Base-by-base conservation (phyloP, 2,329 filamentous ascomycete genomes). In the Talaromyces sp. region DNA sequence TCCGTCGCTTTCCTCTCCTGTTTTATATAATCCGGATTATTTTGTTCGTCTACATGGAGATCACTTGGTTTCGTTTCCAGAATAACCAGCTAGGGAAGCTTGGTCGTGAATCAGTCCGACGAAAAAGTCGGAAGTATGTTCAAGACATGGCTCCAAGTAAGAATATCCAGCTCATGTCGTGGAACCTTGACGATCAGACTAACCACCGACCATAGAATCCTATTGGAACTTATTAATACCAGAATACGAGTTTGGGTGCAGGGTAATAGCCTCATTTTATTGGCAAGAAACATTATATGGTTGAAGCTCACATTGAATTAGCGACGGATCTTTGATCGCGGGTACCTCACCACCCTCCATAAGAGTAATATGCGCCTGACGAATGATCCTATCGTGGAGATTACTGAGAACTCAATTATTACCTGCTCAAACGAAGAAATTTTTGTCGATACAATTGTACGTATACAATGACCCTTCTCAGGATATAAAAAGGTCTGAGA, bases 161-260 rank as follows among this genome's bases (percentile, higher is more conserved):
- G 33, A 16, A 39, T 16, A 41, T 24, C 33, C 13, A 41, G 16
- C n/a, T 58, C 16, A 35, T 22, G 31, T 37, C 27, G 13, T 33
- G 50, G 16, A 10, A 59, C 27, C 50, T 31, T 14, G 10, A 43
- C 16, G 14, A 9, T 8, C 14, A n/a, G 14, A 16, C 33, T 57
- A 14, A 57, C 19, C 16, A 4, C 33, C 19, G 11, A 39, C 14
- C 4, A 14, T 22, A 62, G 59, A 62, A 24, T 19, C 19, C 11
- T 70, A 69, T 45, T 71, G 70, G 70, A 37, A 66, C 11, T 49
- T 70, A 0, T 50, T 71, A 2, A 66, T 67, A 9, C 70, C 69
- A 11, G 67, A 27, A 37, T 69, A 69, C 27, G 68, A 71, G 14
- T 67, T 69, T 39, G 70, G 70, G 59, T 71, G 70, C 63, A 70